These are phyloP conservation scores for Penicillium sumatraense DNA, from an alignment of 2,329 filamentous ascomycete genomes.

Conservation along the genomic window DNA sequence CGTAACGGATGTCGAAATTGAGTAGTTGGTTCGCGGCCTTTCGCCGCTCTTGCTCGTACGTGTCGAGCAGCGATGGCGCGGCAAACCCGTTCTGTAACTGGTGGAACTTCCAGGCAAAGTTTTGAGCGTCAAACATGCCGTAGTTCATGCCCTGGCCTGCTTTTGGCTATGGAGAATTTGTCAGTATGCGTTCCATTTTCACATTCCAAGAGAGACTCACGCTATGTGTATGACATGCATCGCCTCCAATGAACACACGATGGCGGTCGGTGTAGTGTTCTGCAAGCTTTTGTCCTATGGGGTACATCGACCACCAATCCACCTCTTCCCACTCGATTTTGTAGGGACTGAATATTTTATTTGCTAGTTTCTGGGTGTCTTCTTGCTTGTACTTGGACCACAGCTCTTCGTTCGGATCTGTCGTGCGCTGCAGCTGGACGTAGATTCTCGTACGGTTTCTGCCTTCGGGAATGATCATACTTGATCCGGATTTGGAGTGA, in stretches of 20 bases:
- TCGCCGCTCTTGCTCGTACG: no score
- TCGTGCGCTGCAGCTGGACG: slow-evolving; percentile 1
- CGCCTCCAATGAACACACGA: slow-evolving; percentile 19
- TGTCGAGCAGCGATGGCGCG: no score
- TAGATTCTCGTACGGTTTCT: slow-evolving; percentile 6
- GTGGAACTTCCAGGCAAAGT: no score
- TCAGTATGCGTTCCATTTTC: no score
- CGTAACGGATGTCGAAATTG: no score
- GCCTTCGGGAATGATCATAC: slow-evolving; percentile 4
- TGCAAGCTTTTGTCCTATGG: neutral
- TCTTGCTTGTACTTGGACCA: neutral
- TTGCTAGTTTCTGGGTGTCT: slow-evolving; percentile 1
- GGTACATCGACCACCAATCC: slow-evolving; percentile 2
- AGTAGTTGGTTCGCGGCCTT: no score
- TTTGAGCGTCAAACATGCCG: no score
- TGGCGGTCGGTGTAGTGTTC: neutral
- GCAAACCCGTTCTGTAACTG: no score
- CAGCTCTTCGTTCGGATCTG: neutral
- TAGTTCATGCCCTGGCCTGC: neutral
- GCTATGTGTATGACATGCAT: slow-evolving; percentile 20
- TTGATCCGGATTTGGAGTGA: neutral
- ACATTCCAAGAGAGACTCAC: slow-evolving; percentile 1
- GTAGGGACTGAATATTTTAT: slow-evolving; percentile 2
- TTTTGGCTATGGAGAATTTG: neutral
- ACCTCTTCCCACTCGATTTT: neutral